These are phyloP conservation scores for Monotropa hypopitys DNA, from an alignment of 179 eudicot species.

Conservation along the genomic window DNA sequence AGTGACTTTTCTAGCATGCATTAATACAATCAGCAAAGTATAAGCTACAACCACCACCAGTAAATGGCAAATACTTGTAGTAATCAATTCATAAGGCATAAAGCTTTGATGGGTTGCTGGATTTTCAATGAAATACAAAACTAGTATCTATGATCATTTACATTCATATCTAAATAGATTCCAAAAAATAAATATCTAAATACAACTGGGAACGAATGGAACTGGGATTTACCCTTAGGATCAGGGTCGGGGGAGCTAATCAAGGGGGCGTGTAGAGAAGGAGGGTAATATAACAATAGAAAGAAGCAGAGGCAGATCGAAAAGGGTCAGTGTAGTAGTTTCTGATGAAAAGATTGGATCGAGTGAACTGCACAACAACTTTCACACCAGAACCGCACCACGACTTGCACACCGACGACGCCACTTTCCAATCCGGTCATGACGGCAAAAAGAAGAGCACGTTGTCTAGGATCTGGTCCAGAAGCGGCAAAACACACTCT, in stretches of 20 bases:
- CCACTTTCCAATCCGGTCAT: conserved; percentile 53
- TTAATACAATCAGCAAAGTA: neutral
- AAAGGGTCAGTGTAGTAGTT: conserved; percentile 71
- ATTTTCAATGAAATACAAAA: neutral
- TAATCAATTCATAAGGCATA: no score
- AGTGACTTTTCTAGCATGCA: neutral
- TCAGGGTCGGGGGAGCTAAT: conserved; percentile 39
- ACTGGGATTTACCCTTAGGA: conserved; percentile 29
- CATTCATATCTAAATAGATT: neutral
- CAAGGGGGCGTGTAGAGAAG: conserved; percentile 71
- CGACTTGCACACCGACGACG: conserved; percentile 50
- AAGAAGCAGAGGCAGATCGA: conserved; percentile 53
- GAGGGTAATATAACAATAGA: conserved; percentile 53
- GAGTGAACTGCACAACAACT: conserved; percentile 47
- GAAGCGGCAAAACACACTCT: conserved; percentile 26
- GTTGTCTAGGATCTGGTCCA: conserved; percentile 59
- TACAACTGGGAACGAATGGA: neutral
- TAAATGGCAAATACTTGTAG: neutral
- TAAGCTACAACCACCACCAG: no score
- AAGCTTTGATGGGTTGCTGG: neutral
- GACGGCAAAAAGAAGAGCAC: conserved; percentile 46
- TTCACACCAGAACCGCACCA: no score
- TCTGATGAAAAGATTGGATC: conserved; percentile 59
- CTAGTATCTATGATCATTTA: neutral
- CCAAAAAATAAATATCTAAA: no score